These are phyloP conservation scores for Saccharomyces pastorianus DNA, from an alignment of 1,139 yeast species.

Conservation along the genomic window DNA sequence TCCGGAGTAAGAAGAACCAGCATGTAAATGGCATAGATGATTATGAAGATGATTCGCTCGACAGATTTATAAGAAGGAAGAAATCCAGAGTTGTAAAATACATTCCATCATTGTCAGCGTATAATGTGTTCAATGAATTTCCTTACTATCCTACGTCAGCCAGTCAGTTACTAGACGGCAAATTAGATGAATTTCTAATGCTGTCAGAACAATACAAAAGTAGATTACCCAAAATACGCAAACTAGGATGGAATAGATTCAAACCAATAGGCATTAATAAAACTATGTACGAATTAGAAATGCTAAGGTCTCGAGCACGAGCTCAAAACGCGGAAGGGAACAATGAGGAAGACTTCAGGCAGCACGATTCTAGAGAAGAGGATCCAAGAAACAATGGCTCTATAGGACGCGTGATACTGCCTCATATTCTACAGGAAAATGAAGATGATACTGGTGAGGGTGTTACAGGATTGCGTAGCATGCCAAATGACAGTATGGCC, in stretches of 20 bases:
- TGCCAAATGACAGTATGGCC: not conserved
- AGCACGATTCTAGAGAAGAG: not conserved
- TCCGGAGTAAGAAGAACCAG: not conserved
- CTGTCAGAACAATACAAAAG: conserved; percentile 9
- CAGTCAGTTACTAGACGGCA: conserved; percentile 3
- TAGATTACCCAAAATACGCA: conserved; percentile 12
- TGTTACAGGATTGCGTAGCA: conserved; percentile 3
- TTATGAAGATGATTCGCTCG: not conserved
- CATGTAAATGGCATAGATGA: not conserved
- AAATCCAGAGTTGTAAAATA: conserved; percentile 4
- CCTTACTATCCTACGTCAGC: conserved; percentile 10
- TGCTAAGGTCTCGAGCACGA: conserved; percentile 2
- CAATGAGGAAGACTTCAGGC: not conserved
- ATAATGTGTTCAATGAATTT: conserved; percentile 10
- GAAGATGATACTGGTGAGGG: conserved; percentile 5
- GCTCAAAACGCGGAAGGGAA: not conserved
- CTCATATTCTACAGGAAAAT: conserved; percentile 10
- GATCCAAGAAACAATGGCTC: not conserved
- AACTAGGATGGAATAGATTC: conserved; percentile 20
- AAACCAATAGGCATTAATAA: conserved; percentile 25
- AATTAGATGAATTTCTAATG: conserved; percentile 12
- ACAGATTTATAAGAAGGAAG: conserved; percentile 3
- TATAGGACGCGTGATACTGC: not conserved
- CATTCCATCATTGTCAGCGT: conserved; percentile 15
- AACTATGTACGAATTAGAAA: conserved; percentile 16